A percentile compares a stretch with the other conserved stretches of the same genome.
Conservation (phyloP, 257 asterid genomes). For the Prunella vulgaris region DNA sequence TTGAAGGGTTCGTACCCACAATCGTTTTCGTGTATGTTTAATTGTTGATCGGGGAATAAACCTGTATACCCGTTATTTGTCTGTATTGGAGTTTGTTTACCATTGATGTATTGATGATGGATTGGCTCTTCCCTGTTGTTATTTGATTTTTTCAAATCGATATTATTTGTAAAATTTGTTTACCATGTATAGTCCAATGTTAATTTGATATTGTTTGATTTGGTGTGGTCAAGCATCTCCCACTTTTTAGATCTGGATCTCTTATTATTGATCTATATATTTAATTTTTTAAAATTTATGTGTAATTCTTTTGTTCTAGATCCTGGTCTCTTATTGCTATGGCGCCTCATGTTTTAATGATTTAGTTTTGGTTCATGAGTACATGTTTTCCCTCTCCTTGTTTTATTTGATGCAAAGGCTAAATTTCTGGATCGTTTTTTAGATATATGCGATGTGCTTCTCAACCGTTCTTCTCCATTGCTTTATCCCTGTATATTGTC, state of each 20-base stretch:
- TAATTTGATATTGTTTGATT: background rate
- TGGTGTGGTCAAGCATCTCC: background rate
- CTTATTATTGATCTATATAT: background rate
- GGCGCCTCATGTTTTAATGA: background rate
- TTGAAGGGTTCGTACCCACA: background rate
- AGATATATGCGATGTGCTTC: background rate
- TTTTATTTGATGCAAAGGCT: background rate
- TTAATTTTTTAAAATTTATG: background rate
- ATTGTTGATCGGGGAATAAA: background rate
- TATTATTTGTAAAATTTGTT: background rate
- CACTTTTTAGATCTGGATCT: conserved; percentile 23
- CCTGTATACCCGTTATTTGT: background rate
- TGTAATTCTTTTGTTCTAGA: background rate
- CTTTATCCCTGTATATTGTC: background rate
- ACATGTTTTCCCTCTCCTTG: background rate
- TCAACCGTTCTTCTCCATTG: background rate
- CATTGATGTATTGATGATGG: background rate
- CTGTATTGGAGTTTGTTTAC: background rate
- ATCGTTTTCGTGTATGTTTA: background rate
- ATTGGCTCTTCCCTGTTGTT: background rate
- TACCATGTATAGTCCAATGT: background rate
- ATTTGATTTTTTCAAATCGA: background rate
- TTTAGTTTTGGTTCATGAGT: background rate
- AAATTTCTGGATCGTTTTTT: background rate
- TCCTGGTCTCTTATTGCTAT: background rate